phyloP scores from a whole-genome alignment of 352 stramenopile species.

The Phytophthora pistaciae region DNA sequence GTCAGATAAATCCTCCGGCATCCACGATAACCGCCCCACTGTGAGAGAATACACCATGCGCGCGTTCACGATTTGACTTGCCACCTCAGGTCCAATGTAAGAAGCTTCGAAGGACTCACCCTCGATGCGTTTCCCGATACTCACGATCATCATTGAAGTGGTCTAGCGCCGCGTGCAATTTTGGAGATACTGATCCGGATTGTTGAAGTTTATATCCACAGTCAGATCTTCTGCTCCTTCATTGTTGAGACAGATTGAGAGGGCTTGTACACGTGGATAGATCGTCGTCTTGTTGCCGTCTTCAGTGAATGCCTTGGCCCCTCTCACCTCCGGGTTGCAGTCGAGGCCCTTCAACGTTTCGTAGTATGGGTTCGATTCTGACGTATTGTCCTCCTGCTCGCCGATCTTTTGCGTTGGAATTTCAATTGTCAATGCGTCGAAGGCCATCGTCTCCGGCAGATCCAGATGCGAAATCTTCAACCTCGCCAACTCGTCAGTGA shows the following conservation, averaged over 20 bases:
- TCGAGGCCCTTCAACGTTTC: not conserved
- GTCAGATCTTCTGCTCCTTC: not conserved
- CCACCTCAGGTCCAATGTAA: not conserved
- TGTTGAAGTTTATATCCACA: not conserved
- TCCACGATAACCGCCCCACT: slow-evolving; percentile 29
- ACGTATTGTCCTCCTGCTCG: slow-evolving; percentile 9
- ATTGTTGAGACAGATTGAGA: slow-evolving; percentile 17
- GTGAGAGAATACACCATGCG: slow-evolving; percentile 30
- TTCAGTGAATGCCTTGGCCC: not conserved
- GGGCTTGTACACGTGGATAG: slow-evolving; percentile 19
- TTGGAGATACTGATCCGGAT: slow-evolving; percentile 1
- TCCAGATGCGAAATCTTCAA: slow-evolving; percentile 15
- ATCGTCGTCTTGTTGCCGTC: not conserved
- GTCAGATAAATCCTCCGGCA: slow-evolving; percentile 1
- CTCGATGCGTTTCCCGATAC: slow-evolving; percentile 17
- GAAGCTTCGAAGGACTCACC: slow-evolving; percentile 11
- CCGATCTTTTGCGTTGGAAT: slow-evolving; percentile 10
- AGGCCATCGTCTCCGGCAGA: not conserved
- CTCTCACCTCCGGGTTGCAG: slow-evolving; percentile 1
- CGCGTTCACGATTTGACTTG: slow-evolving; percentile 9
- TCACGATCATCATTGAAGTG: slow-evolving; percentile 21
- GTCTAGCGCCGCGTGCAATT: slow-evolving; percentile 8
- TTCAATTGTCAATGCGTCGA: slow-evolving; percentile 15
- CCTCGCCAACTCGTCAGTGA: slow-evolving; percentile 9
- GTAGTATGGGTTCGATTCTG: slow-evolving; percentile 2